Percentiles rank a stretch among this genome's conserved stretches.
These are phyloP conservation scores for Helianthus tuberosus DNA, from an alignment of 129 eudicot species.

Conservation along the genomic window DNA sequence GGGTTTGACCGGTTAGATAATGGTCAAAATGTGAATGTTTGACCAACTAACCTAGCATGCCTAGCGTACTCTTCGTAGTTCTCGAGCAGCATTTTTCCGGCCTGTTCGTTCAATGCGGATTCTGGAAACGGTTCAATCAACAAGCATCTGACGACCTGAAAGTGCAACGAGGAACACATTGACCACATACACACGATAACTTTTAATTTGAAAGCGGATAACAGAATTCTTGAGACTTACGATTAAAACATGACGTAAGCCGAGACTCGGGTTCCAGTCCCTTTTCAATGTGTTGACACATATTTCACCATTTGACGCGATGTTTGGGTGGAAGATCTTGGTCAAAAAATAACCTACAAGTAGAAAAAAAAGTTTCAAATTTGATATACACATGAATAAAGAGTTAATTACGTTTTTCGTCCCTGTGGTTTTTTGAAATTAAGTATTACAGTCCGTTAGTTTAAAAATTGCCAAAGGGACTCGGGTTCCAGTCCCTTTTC, in stretches of 20 bases:
- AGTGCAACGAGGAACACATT: slow-evolving; percentile 13
- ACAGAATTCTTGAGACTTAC: slow-evolving; percentile 40
- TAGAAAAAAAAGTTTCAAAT: not conserved
- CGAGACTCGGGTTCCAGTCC: slow-evolving; percentile 92
- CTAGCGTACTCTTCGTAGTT: slow-evolving; percentile 91
- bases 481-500: slow-evolving; percentile 92
- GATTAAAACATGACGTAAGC: slow-evolving; percentile 81
- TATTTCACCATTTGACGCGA: slow-evolving; percentile 80
- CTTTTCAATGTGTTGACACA: slow-evolving; percentile 92
- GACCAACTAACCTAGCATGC: slow-evolving; percentile 70
- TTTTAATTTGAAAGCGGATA: not conserved
- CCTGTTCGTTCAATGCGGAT: slow-evolving; percentile 89
- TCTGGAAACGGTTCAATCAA: slow-evolving; percentile 92
- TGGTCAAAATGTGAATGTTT: too few relatives aligned
- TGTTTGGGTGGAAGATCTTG: slow-evolving; percentile 92
- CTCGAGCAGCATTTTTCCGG: slow-evolving; percentile 89
- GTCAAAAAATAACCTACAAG: slow-evolving; percentile 74
- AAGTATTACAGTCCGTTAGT: too few relatives aligned
- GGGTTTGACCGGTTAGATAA: not conserved
- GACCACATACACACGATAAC: not conserved
- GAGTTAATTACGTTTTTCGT: too few relatives aligned
- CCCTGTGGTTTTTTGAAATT: too few relatives aligned
- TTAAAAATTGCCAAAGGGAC: too few relatives aligned
- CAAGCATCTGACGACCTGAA: slow-evolving; percentile 84
- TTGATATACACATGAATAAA: too few relatives aligned